phyloP scores from a whole-genome alignment of 192 early-diverging fungal genomes.

The Backusella tuberculispora region DNA sequence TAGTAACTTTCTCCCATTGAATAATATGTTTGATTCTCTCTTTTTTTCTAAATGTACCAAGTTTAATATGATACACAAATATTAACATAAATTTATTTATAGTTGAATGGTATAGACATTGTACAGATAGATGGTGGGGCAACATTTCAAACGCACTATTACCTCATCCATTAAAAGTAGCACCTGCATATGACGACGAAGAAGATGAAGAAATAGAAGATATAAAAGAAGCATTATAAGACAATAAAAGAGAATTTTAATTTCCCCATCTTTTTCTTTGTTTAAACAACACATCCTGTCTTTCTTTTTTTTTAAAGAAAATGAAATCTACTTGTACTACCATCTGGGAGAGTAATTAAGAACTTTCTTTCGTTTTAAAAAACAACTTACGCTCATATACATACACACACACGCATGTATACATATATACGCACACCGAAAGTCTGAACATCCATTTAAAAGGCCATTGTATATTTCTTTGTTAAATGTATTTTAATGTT shows the following conservation, averaged over 20 bases:
- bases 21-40: not conserved
- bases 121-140: slow-evolving; percentile 61
- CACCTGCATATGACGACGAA: slow-evolving; percentile 27
- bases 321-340: not conserved
- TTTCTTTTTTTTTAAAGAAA: not conserved
- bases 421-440: not conserved
- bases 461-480: not conserved
- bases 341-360: not conserved
- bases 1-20: not conserved
- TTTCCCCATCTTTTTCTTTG: not conserved
- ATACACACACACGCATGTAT: not conserved
- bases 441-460: not conserved
- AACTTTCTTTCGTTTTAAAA: not conserved
- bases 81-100: not conserved
- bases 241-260: not conserved
- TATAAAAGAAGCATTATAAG: not conserved
- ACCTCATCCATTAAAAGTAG: slow-evolving; percentile 54
- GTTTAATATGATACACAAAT: not conserved
- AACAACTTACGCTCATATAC: not conserved
- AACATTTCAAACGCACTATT: slow-evolving; percentile 61
- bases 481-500: not conserved
- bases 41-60: not conserved
- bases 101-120: slow-evolving; percentile 62
- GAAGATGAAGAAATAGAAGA: slow-evolving; percentile 3
- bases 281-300: not conserved